Conservation (phyloP, 2,329 filamentous ascomycete species). For the Daldinia sp. region DNA sequence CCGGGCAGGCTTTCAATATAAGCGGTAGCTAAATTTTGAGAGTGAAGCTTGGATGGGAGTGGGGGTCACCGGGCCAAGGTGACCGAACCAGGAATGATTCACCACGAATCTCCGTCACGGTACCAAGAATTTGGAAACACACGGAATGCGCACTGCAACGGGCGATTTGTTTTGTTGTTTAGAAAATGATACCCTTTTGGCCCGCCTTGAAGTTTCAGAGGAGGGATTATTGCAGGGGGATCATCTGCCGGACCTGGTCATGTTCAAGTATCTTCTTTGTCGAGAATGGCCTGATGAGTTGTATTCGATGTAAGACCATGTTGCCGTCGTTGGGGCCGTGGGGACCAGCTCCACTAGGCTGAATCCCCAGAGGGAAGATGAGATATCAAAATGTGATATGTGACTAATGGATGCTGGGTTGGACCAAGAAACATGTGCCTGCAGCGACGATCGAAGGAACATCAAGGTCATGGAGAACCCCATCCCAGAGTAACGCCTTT, state of each 20-base stretch:
- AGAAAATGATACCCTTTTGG: constrained; percentile 36
- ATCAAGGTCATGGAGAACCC: constrained; percentile 33
- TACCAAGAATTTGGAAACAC: constrained; percentile 32
- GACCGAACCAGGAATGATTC: constrained; percentile 36
- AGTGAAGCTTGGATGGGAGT: constrained; percentile 35
- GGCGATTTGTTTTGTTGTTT: constrained; percentile 26
- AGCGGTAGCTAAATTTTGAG: constrained; percentile 26
- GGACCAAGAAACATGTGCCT: constrained; percentile 34
- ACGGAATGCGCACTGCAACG: constrained; percentile 6
- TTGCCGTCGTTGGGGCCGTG: constrained; percentile 17
- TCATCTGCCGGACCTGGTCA: constrained; percentile 29
- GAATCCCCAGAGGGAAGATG: constrained; percentile 26
- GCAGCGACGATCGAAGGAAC: constrained; percentile 37
- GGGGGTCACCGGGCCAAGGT: constrained; percentile 32
- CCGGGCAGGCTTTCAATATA: constrained; percentile 18
- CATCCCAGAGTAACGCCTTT: constrained; percentile 27
- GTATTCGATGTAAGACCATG: constrained; percentile 33
- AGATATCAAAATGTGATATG: constrained; percentile 40
- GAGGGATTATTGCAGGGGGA: constrained; percentile 24
- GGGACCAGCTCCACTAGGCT: constrained; percentile 34
- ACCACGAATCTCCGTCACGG: constrained; percentile 23
- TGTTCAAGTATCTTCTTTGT: constrained; percentile 28
- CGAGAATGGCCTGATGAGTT: constrained; percentile 32
- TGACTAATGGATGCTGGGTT: constrained; percentile 32
- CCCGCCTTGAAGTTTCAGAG: constrained; percentile 17